These are phyloP conservation scores for Taxawa tesnikishii DNA, from an alignment of 2,329 filamentous ascomycete genomes.

Conservation along the genomic window DNA sequence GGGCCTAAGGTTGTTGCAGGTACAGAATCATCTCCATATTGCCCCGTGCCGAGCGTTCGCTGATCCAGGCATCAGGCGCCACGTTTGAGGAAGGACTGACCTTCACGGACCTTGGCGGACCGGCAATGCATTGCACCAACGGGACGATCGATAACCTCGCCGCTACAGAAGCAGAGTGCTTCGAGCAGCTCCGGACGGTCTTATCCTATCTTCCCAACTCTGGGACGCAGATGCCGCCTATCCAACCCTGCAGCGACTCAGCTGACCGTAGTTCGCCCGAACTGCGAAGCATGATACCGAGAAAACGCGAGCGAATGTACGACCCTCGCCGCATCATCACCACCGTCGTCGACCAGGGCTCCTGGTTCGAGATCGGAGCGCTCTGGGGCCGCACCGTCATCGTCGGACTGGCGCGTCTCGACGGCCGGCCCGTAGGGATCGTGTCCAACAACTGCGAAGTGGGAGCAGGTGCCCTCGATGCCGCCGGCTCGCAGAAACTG, in stretches of 20 bases:
- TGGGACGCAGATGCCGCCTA: conserved; percentile 42
- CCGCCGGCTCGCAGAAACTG: conserved; percentile 48
- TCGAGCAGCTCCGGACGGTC: conserved; percentile 46
- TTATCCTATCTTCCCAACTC: conserved; percentile 46
- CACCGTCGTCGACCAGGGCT: conserved; percentile 41
- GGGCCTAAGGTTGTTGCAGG: conserved; percentile 49
- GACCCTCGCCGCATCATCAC: conserved; percentile 45
- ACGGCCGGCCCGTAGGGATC: conserved; percentile 45
- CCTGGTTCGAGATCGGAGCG: conserved; percentile 52
- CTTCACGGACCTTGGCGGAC: conserved; percentile 48
- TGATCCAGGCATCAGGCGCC: too few relatives aligned
- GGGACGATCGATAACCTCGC: conserved; percentile 56
- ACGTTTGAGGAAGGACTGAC: conserved; percentile 52
- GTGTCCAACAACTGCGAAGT: conserved; percentile 50
- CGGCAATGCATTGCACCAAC: conserved; percentile 50
- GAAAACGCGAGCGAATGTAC: conserved; percentile 48
- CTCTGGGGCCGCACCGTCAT: conserved; percentile 53
- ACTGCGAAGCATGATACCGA: conserved; percentile 45
- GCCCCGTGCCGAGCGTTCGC: too few relatives aligned
- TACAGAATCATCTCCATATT: too few relatives aligned
- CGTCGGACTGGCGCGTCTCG: conserved; percentile 46
- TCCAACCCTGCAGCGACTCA: conserved; percentile 31
- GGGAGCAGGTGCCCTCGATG: conserved; percentile 49
- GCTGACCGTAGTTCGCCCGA: conserved; percentile 34
- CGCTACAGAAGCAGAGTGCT: conserved; percentile 47